phyloP scores from a whole-genome alignment of 768 basidiomycete genomes.

The Termitomyces titanicus region DNA sequence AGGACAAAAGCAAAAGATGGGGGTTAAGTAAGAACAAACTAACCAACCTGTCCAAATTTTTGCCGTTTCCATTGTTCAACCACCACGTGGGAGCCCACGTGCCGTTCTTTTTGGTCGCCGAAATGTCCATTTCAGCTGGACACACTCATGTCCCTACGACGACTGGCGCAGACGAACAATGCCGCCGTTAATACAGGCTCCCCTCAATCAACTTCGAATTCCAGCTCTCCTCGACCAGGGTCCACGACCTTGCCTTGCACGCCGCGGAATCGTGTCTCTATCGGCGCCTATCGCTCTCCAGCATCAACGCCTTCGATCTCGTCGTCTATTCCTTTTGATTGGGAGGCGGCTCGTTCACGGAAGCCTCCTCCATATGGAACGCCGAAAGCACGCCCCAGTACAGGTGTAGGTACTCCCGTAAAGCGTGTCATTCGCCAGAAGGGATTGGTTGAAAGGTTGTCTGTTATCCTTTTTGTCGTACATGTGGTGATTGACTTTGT shows the following conservation, averaged over 20 bases:
- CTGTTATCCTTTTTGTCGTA: slow-evolving; percentile 8
- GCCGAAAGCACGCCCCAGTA: slow-evolving; percentile 48
- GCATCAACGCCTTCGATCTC: slow-evolving; percentile 71
- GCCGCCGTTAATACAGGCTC: slow-evolving; percentile 32
- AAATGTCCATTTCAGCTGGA: slow-evolving; percentile 8
- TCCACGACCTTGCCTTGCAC: slow-evolving; percentile 34
- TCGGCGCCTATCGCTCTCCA: slow-evolving; percentile 56
- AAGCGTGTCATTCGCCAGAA: slow-evolving; percentile 64
- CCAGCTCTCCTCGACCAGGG: slow-evolving; percentile 25
- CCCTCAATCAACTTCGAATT: slow-evolving; percentile 22
- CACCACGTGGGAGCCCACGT: slow-evolving; percentile 38
- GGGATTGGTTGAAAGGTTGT: slow-evolving; percentile 56
- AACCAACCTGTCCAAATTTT: slow-evolving; percentile 20
- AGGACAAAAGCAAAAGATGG: slow-evolving; percentile 13
- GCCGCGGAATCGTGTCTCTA: slow-evolving; percentile 44
- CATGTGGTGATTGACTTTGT: neutral
- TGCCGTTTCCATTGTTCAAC: slow-evolving; percentile 46
- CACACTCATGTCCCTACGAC: slow-evolving; percentile 50
- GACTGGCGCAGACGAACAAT: slow-evolving; percentile 51
- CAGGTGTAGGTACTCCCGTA: slow-evolving; percentile 34
- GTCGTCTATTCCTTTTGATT: slow-evolving; percentile 77
- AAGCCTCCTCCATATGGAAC: slow-evolving; percentile 72
- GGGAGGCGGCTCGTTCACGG: slow-evolving; percentile 75
- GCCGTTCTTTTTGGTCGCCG: slow-evolving; percentile 18
- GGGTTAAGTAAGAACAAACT: slow-evolving; percentile 21